Percentiles rank a stretch among this genome's conserved stretches.
Evolutionary conservation across 768 basidiomycete species (phyloP).

Genomic region (Collybia sp.): DNA sequence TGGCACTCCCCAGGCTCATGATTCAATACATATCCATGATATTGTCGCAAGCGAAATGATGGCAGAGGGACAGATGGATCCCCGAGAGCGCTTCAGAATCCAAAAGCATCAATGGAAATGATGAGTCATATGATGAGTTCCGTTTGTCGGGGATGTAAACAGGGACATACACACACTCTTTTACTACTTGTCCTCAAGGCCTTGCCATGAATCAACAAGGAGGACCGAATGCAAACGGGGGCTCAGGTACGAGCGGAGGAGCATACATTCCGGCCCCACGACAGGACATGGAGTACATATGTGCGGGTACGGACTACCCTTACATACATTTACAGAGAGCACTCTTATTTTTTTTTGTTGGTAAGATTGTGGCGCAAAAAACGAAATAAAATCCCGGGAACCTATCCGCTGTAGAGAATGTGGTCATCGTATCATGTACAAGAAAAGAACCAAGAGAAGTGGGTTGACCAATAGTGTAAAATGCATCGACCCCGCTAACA

Average conservation of each 20-base stretch:
- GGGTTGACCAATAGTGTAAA: slow-evolving; percentile 24
- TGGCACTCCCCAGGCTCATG: neutral
- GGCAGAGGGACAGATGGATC: no score
- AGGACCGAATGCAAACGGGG: slow-evolving; percentile 10
- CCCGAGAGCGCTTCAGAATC: no score
- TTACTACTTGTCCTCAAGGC: no score
- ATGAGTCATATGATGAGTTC: no score
- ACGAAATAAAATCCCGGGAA: slow-evolving; percentile 86
- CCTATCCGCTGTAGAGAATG: slow-evolving; percentile 96
- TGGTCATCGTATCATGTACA: slow-evolving; percentile 98
- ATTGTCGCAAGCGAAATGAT: slow-evolving; percentile 1
- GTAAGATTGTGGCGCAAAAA: slow-evolving; percentile 87
- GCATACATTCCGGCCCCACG: slow-evolving; percentile 34
- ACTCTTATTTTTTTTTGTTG: slow-evolving; percentile 8
- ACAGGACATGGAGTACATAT: slow-evolving; percentile 80
- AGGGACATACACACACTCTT: no score
- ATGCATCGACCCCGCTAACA: slow-evolving; percentile 5
- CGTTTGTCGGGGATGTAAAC: no score
- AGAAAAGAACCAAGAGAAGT: slow-evolving; percentile 94
- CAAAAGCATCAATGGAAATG: no score
- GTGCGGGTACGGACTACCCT: slow-evolving; percentile 56
- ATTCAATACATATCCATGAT: neutral
- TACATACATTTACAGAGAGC: neutral
- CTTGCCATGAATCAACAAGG: slow-evolving; percentile 23
- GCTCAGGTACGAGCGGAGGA: slow-evolving; percentile 14